phyloP scores from a whole-genome alignment of 2,329 filamentous ascomycete genomes.

The Fusarium robinianum region DNA sequence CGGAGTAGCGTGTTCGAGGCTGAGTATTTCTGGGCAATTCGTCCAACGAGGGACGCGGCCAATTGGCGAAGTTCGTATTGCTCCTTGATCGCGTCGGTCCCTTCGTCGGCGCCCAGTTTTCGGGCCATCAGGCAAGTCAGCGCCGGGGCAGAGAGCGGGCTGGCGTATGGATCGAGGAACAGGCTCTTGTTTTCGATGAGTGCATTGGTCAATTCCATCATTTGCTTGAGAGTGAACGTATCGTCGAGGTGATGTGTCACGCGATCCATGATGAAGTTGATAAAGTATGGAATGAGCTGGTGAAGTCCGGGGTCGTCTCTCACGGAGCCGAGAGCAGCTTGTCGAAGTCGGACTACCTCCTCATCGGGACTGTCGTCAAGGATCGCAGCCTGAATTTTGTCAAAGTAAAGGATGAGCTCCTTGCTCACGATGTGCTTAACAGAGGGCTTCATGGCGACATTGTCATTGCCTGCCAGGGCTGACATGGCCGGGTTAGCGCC shows the following conservation, averaged over 20 bases:
- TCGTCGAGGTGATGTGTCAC: slow-evolving; percentile 93
- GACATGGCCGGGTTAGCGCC: slow-evolving; percentile 82
- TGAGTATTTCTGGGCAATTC: slow-evolving; percentile 80
- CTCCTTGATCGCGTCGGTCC: slow-evolving; percentile 57
- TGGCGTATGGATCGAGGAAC: slow-evolving; percentile 67
- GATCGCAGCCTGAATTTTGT: slow-evolving; percentile 88
- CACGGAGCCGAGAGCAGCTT: slow-evolving; percentile 83
- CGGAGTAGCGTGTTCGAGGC: slow-evolving; percentile 80
- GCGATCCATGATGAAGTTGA: slow-evolving; percentile 93
- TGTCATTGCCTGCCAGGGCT: slow-evolving; percentile 83
- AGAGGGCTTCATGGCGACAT: slow-evolving; percentile 80
- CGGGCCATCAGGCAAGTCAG: slow-evolving; percentile 85
- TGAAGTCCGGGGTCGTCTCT: slow-evolving; percentile 90
- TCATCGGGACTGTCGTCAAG: slow-evolving; percentile 88
- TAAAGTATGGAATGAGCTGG: slow-evolving; percentile 94
- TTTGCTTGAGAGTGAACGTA: slow-evolving; percentile 83
- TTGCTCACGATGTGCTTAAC: slow-evolving; percentile 97
- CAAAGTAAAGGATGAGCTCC: slow-evolving; percentile 95
- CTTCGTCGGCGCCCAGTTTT: slow-evolving; percentile 68
- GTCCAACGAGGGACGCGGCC: slow-evolving; percentile 78
- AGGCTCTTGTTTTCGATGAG: slow-evolving; percentile 82
- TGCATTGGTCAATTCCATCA: slow-evolving; percentile 87
- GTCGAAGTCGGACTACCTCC: slow-evolving; percentile 70
- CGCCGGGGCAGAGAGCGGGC: slow-evolving; percentile 77
- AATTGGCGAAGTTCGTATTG: slow-evolving; percentile 85